Evolutionary conservation across 768 basidiomycete species (phyloP).

Genomic region (Boletellus sp.): DNA sequence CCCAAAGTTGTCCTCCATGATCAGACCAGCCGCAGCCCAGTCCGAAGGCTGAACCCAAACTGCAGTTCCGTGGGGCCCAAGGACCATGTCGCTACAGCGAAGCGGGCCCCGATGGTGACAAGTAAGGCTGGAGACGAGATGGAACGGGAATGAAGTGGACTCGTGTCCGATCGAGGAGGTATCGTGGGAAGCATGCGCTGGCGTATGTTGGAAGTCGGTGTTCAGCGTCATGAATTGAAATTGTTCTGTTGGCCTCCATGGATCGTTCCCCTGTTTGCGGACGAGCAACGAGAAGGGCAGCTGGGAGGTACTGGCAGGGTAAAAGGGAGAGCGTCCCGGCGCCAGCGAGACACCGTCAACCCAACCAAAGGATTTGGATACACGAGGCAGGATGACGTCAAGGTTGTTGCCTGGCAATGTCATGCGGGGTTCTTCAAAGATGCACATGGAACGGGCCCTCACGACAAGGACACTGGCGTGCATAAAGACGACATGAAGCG

Average conservation of each 20-base stretch:
- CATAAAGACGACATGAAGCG: conserved; percentile 50
- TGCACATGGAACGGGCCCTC: conserved; percentile 53
- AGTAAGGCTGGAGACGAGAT: conserved; percentile 34
- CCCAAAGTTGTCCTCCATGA: conserved; percentile 21
- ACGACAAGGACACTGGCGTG: conserved; percentile 50
- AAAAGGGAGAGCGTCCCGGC: conserved; percentile 4
- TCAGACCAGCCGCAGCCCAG: conserved; percentile 38
- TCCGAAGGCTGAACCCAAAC: conserved; percentile 60
- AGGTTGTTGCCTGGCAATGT: conserved; percentile 13
- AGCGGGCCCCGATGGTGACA: conserved; percentile 44
- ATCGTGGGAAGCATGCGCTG: neutral
- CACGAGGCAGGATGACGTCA: conserved; percentile 26
- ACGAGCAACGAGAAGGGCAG: conserved; percentile 47
- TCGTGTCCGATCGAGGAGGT: conserved; percentile 13
- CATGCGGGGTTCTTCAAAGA: conserved; percentile 50
- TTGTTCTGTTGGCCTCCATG: conserved; percentile 49
- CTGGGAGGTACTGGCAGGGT: neutral
- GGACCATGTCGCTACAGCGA: conserved; percentile 49
- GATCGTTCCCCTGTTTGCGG: conserved; percentile 56
- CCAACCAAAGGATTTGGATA: conserved; percentile 61
- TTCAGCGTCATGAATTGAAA: conserved; percentile 52
- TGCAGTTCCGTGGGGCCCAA: conserved; percentile 56
- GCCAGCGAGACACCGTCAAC: conserved; percentile 54
- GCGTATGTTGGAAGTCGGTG: conserved; percentile 25
- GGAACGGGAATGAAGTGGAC: conserved; percentile 49